phyloP scores from a whole-genome alignment of 2,329 filamentous ascomycete genomes.

The Penicillium concentricum region DNA sequence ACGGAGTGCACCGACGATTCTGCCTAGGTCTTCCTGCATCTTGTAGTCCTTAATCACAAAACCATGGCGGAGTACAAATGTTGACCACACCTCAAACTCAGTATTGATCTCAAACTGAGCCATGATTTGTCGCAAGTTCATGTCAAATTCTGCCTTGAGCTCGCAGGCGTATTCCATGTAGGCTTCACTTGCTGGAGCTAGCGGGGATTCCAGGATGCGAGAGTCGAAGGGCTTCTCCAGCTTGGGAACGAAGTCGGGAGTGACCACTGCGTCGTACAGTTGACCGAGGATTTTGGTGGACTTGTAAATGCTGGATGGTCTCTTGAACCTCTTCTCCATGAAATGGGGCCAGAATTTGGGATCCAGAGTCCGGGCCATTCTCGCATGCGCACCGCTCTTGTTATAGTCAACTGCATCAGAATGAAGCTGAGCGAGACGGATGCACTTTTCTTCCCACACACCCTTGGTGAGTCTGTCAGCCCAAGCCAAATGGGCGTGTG shows the following conservation, averaged over 20 bases:
- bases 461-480: constrained; percentile 65
- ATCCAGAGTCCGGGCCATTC: constrained; percentile 61
- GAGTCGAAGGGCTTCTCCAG: constrained; percentile 72
- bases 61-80: constrained; percentile 76
- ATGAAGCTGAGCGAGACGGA: constrained; percentile 75
- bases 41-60: constrained; percentile 77
- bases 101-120: constrained; percentile 78
- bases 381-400: constrained; percentile 79
- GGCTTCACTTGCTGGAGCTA: constrained; percentile 51
- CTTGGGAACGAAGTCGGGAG: constrained; percentile 69
- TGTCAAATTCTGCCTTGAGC: constrained; percentile 77
- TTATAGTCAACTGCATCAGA: constrained; percentile 92
- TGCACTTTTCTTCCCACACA: constrained; percentile 67
- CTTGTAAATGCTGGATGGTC: constrained; percentile 55
- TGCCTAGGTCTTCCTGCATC: constrained; percentile 76
- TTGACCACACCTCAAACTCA: constrained; percentile 90
- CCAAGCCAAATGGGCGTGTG: constrained; percentile 74
- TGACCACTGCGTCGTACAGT: constrained; percentile 75
- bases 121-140: constrained; percentile 74
- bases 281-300: constrained; percentile 73
- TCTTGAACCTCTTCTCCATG: constrained; percentile 65
- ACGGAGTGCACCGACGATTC: constrained; percentile 65
- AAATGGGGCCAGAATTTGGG: constrained; percentile 77
- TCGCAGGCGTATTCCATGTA: constrained; percentile 59
- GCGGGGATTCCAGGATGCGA: constrained; percentile 64